Conservation (phyloP, 805 yeast species). For the Yamadazyma kitorensis region DNA sequence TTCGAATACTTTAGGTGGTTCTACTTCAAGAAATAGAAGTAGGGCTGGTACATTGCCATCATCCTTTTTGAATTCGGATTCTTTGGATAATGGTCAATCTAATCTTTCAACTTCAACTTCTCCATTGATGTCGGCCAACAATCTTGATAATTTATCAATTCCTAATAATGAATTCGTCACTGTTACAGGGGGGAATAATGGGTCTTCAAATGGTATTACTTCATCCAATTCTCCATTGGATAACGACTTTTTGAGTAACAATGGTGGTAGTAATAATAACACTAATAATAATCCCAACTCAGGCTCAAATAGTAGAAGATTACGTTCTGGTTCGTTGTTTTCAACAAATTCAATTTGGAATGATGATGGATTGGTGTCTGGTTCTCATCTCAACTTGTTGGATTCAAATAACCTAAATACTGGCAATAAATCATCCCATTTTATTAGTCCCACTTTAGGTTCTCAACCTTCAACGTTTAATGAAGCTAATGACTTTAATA, state of each 20-base stretch:
- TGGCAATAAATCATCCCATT: constrained; percentile 6
- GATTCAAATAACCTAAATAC: too few relatives aligned
- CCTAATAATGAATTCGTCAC: too few relatives aligned
- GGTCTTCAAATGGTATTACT: constrained; percentile 2
- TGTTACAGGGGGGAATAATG: too few relatives aligned
- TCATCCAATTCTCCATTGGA: constrained; percentile 6
- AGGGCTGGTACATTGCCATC: constrained; percentile 83
- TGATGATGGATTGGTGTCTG: constrained; percentile 38
- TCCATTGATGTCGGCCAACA: constrained; percentile 15
- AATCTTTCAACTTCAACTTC: constrained; percentile 16
- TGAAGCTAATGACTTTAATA: constrained; percentile 5
- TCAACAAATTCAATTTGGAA: constrained; percentile 58
- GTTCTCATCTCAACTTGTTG: too few relatives aligned
- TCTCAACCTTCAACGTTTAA: constrained; percentile 9
- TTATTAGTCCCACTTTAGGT: constrained; percentile 12
- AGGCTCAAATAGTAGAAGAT: constrained; percentile 28
- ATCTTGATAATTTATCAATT: constrained; percentile 6
- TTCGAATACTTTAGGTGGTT: constrained; percentile 20
- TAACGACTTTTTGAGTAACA: constrained; percentile 3
- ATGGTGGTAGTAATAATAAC: background rate
- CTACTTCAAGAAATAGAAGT: constrained; percentile 45
- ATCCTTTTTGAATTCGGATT: constrained; percentile 32
- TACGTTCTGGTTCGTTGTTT: constrained; percentile 57
- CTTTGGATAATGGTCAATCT: constrained; percentile 1
- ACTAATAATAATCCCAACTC: constrained; percentile 2